phyloP scores from a whole-genome alignment of 305 asterid genomes.

The Galium porrigens region DNA sequence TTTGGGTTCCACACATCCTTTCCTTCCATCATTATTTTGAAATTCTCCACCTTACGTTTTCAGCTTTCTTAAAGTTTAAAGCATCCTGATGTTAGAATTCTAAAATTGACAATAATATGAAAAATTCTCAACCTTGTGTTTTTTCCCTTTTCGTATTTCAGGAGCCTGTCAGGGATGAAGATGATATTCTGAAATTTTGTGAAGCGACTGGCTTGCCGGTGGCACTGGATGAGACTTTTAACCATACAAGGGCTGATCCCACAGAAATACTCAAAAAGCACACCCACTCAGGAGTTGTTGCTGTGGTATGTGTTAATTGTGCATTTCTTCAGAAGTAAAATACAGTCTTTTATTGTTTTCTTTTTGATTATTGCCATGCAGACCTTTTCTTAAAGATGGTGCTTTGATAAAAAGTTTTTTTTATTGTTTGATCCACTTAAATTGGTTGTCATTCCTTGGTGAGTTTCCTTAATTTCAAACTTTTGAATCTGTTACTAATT shows the following conservation, averaged over 20 bases:
- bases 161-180: constrained; percentile 79
- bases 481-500: neutral
- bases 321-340: neutral
- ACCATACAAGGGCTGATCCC: constrained; percentile 36
- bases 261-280: constrained; percentile 48
- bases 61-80: neutral
- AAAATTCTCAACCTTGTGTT: neutral
- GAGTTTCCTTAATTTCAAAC: neutral
- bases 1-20: neutral
- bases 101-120: neutral
- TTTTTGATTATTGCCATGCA: neutral
- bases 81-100: neutral
- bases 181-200: constrained; percentile 66
- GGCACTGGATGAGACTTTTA: constrained; percentile 87
- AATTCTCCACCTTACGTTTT: neutral
- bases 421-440: neutral
- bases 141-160: constrained; percentile 20
- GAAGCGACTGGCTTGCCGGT: constrained; percentile 76
- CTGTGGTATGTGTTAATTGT: constrained; percentile 39
- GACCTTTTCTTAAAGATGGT: neutral
- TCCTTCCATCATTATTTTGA: neutral
- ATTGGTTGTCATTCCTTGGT: neutral
- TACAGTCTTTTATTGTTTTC: neutral
- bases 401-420: neutral
- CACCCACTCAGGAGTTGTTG: constrained; percentile 58